phyloP scores from a whole-genome alignment of 1,139 yeast species.

The Lodderomyces theae region DNA sequence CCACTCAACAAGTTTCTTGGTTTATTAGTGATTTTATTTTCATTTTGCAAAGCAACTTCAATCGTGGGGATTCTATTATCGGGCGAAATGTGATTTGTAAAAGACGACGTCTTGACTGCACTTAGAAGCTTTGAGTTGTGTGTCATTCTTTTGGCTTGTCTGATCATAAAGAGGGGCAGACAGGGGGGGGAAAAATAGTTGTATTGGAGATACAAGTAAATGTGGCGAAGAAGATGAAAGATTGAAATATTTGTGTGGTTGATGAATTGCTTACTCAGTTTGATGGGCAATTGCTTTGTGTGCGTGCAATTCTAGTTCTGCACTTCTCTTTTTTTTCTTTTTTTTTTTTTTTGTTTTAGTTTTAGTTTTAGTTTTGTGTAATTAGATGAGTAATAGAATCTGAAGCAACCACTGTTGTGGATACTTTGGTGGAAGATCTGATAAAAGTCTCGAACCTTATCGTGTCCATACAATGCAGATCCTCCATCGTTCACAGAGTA shows the following conservation, averaged over 20 bases:
- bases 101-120: conserved; percentile 45
- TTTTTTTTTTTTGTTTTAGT: no score
- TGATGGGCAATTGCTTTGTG: neutral
- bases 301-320: neutral
- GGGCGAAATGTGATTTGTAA: conserved; percentile 52
- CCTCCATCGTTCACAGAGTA: no score
- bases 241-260: neutral
- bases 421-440: no score
- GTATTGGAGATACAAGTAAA: neutral
- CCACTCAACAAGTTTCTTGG: conserved; percentile 68
- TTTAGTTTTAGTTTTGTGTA: neutral
- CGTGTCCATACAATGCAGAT: no score
- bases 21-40: conserved; percentile 31
- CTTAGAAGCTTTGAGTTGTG: conserved; percentile 19
- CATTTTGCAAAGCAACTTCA: conserved; percentile 46
- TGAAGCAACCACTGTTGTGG: no score
- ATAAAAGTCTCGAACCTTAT: no score
- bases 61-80: conserved; percentile 58
- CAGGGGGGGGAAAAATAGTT: neutral
- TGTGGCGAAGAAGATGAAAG: neutral
- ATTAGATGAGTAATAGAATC: no score
- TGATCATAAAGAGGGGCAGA: conserved; percentile 3
- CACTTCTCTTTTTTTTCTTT: neutral
- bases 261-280: neutral
- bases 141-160: conserved; percentile 11